Evolutionary conservation across 1,139 yeast species (phyloP).

Genomic region (Debaryomycetaceae sp.): DNA sequence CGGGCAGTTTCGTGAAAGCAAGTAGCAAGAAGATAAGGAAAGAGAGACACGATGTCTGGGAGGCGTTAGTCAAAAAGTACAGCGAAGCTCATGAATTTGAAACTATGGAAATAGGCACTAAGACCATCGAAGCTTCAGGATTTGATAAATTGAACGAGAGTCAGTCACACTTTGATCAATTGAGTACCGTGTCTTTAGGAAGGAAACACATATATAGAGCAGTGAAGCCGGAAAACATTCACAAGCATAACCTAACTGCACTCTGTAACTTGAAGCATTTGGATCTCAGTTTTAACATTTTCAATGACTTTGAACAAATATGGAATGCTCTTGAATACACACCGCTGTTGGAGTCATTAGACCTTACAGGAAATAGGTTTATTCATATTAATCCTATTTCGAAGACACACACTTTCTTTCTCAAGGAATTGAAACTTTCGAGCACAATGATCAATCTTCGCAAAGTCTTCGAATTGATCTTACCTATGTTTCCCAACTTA

Average conservation of each 20-base stretch:
- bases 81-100: conserved; percentile 25
- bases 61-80: conserved; percentile 52
- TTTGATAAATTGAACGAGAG: conserved; percentile 51
- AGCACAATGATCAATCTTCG: conserved; percentile 24
- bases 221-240: conserved; percentile 10
- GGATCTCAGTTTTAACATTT: conserved; percentile 63
- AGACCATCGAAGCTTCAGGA: conserved; percentile 61
- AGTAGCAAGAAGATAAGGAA: conserved; percentile 27
- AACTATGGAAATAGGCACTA: conserved; percentile 46
- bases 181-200: conserved; percentile 52
- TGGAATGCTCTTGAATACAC: conserved; percentile 32
- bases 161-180: conserved; percentile 44
- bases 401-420: conserved; percentile 10
- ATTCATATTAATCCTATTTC: not conserved
- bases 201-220: conserved; percentile 23
- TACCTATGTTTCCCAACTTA: conserved; percentile 42
- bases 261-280: conserved; percentile 36
- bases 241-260: conserved; percentile 7
- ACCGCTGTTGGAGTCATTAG: conserved; percentile 39
- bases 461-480: conserved; percentile 21
- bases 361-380: conserved; percentile 65
- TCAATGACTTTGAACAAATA: conserved; percentile 40
- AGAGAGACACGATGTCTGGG: conserved; percentile 30
- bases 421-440: conserved; percentile 24
- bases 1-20: conserved; percentile 70